A percentile compares a stretch with the other conserved stretches of the same genome.
These are phyloP conservation scores for Chernovozyma sophiae-reginae DNA, from an alignment of 1,139 yeast genomes.

Conservation along the genomic window DNA sequence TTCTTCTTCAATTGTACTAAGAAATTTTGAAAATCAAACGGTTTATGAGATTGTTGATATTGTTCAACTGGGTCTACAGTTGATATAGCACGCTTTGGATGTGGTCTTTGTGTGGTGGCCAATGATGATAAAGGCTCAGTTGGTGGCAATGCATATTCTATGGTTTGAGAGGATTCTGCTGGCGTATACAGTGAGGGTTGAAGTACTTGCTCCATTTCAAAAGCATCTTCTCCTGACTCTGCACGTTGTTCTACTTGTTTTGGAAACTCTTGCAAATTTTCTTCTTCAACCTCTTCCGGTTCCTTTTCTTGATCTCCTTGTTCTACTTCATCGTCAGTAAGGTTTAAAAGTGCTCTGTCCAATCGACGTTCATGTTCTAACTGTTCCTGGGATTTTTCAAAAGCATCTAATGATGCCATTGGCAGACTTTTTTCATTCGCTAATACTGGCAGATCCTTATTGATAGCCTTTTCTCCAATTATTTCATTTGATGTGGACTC, in stretches of 20 bases:
- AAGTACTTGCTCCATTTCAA: neutral
- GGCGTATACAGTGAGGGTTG: too few species aligned
- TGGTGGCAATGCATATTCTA: neutral
- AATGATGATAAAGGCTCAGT: neutral
- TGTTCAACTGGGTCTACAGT: slow-evolving; percentile 24
- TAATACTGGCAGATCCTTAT: neutral
- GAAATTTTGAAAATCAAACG: slow-evolving; percentile 83
- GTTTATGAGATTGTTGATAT: slow-evolving; percentile 40
- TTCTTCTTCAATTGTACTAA: slow-evolving; percentile 66
- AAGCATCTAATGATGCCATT: neutral
- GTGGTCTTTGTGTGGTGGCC: neutral
- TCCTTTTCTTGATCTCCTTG: neutral
- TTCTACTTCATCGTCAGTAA: slow-evolving; percentile 1
- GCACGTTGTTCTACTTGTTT: neutral
- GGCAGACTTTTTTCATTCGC: neutral
- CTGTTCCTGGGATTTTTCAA: neutral
- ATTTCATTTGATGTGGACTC: neutral
- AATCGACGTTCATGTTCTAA: neutral
- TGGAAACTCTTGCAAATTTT: neutral
- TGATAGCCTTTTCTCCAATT: neutral
- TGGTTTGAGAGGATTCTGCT: neutral
- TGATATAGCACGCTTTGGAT: neutral
- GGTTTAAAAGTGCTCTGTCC: slow-evolving; percentile 1
- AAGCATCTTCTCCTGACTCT: neutral
- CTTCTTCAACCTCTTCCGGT: neutral